phyloP scores from a whole-genome alignment of 2,329 filamentous ascomycete genomes.

The Fusarium decemcellulare region DNA sequence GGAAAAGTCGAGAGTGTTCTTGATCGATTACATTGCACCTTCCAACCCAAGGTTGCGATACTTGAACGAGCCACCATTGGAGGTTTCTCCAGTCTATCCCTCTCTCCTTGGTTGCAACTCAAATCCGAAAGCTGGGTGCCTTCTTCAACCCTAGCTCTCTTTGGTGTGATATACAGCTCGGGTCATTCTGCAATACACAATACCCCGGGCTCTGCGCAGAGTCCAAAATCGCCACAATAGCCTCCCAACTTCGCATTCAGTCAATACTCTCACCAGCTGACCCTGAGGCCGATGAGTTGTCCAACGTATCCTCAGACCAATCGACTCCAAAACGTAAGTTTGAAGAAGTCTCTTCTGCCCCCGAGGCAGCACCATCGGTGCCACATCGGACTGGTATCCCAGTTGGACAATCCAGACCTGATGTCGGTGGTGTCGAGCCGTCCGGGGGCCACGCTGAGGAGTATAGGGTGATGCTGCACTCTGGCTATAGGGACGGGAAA shows the following conservation, averaged over 20 bases:
- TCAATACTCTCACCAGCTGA: slow-evolving; percentile 65
- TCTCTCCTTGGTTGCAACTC: not conserved
- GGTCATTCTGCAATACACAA: not conserved
- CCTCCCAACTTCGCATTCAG: slow-evolving; percentile 65
- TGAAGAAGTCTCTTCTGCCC: slow-evolving; percentile 27
- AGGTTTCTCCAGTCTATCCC: too few species aligned
- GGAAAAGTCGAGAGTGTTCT: not conserved
- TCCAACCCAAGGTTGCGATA: not conserved
- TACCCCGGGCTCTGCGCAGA: slow-evolving; percentile 27
- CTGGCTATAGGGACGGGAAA: slow-evolving; percentile 27
- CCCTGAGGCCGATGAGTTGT: slow-evolving; percentile 56
- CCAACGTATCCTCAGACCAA: slow-evolving; percentile 36
- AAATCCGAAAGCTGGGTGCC: not conserved
- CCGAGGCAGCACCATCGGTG: slow-evolving; percentile 21
- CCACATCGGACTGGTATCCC: slow-evolving; percentile 14
- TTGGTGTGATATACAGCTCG: too few species aligned
- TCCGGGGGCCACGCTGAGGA: slow-evolving; percentile 30
- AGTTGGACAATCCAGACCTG: slow-evolving; percentile 18
- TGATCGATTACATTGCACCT: not conserved
- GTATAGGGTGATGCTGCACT: slow-evolving; percentile 1
- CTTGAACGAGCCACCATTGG: not conserved
- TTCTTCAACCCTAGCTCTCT: not conserved
- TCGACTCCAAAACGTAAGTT: slow-evolving; percentile 38
- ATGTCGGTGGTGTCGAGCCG: slow-evolving; percentile 21
- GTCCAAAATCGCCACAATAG: slow-evolving; percentile 64